phyloP scores from a whole-genome alignment of 257 asterid genomes.

The Penstemon newberryi region DNA sequence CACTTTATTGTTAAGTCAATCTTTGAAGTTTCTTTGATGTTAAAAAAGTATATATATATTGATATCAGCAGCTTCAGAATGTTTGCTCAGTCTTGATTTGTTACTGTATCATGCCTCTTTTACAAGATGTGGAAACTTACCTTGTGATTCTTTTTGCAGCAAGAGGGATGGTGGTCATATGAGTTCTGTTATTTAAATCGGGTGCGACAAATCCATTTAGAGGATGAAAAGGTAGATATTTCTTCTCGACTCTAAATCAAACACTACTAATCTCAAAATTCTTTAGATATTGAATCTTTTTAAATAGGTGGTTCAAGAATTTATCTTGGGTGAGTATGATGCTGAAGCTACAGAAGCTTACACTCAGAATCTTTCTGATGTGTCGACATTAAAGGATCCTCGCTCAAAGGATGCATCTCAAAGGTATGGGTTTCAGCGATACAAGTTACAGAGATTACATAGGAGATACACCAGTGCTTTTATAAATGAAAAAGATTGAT shows the following conservation, averaged over 20 bases:
- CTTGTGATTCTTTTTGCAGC: slow-evolving; percentile 55
- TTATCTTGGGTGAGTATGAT: slow-evolving; percentile 80
- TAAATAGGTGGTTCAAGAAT: slow-evolving; percentile 82
- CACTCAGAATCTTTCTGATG: slow-evolving; percentile 76
- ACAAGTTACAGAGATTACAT: slow-evolving; percentile 4
- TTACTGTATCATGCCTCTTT: slow-evolving; percentile 14
- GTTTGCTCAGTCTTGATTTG: slow-evolving; percentile 16
- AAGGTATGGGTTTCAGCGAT: slow-evolving; percentile 51
- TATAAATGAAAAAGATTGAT: slow-evolving; percentile 13
- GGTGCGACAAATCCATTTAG: slow-evolving; percentile 87
- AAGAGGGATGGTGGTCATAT: slow-evolving; percentile 99
- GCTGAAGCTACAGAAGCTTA: slow-evolving; percentile 76
- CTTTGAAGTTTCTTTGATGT: neutral
- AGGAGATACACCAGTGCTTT: neutral
- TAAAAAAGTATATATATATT: neutral
- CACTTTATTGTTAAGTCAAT: neutral
- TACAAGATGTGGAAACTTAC: slow-evolving; percentile 24
- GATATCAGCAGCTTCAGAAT: neutral
- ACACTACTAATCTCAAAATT: neutral
- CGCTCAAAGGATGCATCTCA: slow-evolving; percentile 99
- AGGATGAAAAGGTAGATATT: slow-evolving; percentile 78
- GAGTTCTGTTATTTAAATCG: slow-evolving; percentile 83
- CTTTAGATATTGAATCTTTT: slow-evolving; percentile 13
- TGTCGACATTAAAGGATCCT: slow-evolving; percentile 86
- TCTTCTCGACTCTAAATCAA: slow-evolving; percentile 16